These are phyloP conservation scores for Paspalum vaginatum DNA, from an alignment of 176 grass and related monocot genomes.

Conservation along the genomic window DNA sequence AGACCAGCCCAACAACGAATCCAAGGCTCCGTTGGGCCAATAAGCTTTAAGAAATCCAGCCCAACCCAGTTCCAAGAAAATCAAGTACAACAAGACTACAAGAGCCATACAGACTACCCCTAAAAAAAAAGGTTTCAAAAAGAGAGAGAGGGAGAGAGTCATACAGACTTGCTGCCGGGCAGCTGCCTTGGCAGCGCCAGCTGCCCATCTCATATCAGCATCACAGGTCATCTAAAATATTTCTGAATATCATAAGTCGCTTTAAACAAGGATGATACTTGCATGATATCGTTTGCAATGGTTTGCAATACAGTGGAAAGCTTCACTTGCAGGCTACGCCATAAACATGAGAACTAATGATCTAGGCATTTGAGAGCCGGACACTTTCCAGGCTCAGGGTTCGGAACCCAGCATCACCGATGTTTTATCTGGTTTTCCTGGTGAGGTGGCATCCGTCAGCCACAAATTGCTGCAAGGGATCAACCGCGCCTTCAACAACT, in stretches of 20 bases:
- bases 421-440: constrained; percentile 66
- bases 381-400: constrained; percentile 46
- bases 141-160: no score
- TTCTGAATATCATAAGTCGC: no score
- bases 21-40: not conserved
- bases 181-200: not conserved
- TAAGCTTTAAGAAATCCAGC: not conserved
- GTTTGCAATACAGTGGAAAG: not conserved
- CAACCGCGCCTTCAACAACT: constrained; percentile 57
- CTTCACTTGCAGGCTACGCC: constrained; percentile 79
- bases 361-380: constrained; percentile 48
- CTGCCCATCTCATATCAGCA: not conserved
- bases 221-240: not conserved
- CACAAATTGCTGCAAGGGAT: constrained; percentile 76
- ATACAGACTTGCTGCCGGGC: not conserved
- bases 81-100: not conserved
- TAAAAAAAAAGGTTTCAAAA: no score
- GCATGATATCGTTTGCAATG: not conserved
- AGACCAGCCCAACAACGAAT: not conserved
- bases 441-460: constrained; percentile 80
- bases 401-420: constrained; percentile 63
- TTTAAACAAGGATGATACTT: not conserved
- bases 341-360: constrained; percentile 79
- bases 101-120: not conserved
- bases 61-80: not conserved